Evolutionary conservation across 768 basidiomycete genomes (phyloP).

Genomic region (Kwoniella dendrophila): DNA sequence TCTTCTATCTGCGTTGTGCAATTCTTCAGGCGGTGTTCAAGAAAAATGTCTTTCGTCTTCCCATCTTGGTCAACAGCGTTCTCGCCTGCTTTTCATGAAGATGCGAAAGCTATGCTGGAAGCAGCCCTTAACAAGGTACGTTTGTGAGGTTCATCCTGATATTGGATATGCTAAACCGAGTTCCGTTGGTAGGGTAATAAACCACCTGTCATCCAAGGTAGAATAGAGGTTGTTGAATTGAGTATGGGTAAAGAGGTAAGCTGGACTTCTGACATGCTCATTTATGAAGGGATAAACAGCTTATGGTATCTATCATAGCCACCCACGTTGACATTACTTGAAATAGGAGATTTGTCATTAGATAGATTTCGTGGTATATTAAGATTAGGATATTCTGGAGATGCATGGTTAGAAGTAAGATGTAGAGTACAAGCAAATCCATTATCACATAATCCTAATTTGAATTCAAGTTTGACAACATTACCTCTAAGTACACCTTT

Average conservation of each 20-base stretch:
- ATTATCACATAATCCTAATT: constrained; percentile 55
- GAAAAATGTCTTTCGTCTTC: constrained; percentile 63
- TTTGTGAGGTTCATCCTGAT: background rate
- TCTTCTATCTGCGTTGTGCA: background rate
- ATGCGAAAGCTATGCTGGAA: constrained; percentile 96
- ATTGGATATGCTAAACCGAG: background rate
- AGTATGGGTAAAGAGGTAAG: constrained; percentile 95
- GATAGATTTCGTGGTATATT: constrained; percentile 98
- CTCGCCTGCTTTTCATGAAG: constrained; percentile 91
- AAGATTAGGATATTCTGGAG: constrained; percentile 88
- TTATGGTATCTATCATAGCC: constrained; percentile 64
- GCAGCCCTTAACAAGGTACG: constrained; percentile 58
- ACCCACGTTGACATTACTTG: constrained; percentile 93
- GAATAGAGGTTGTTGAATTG: constrained; percentile 96
- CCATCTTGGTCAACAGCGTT: constrained; percentile 84
- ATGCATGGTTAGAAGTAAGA: constrained; percentile 64
- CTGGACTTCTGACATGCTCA: background rate
- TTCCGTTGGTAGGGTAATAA: constrained; percentile 72
- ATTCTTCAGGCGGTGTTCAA: background rate
- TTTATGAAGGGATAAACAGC: too few relatives aligned
- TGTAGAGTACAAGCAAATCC: constrained; percentile 72
- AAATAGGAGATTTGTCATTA: constrained; percentile 92
- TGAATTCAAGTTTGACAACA: constrained; percentile 46
- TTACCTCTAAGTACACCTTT: constrained; percentile 59
- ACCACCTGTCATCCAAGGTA: constrained; percentile 94